Conservation (phyloP, 2,329 filamentous ascomycete species). For the Aspergillus thermomutatus region DNA sequence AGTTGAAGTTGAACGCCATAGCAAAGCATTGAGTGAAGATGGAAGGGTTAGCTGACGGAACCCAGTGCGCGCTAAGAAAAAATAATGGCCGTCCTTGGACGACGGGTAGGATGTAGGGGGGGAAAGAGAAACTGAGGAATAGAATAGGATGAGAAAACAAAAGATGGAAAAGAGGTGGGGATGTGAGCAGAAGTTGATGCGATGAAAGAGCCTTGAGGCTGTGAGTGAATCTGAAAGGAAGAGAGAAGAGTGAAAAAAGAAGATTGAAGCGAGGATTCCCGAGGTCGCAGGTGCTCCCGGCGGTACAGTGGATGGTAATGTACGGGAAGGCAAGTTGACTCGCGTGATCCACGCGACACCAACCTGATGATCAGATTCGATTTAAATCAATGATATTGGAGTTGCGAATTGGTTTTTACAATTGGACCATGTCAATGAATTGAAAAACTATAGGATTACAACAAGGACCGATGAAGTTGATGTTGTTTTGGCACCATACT, state of each 20-base stretch:
- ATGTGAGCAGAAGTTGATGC: conserved; percentile 17
- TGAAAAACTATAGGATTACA: not conserved
- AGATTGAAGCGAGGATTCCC: conserved; percentile 5
- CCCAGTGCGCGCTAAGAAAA: conserved; percentile 2
- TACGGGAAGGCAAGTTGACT: not conserved
- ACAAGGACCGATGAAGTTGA: not conserved
- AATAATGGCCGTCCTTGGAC: not conserved
- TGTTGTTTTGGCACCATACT: not conserved
- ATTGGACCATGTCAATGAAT: not conserved
- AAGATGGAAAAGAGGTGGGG: conserved; percentile 16
- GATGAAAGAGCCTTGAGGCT: conserved; percentile 13
- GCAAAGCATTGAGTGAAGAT: conserved; percentile 27
- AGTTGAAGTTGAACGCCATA: conserved; percentile 99
- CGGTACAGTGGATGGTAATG: not conserved
- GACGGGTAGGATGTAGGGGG: not conserved
- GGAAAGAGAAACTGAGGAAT: conserved; percentile 6
- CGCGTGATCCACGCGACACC: not conserved
- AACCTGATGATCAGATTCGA: not conserved
- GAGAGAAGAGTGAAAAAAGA: conserved; percentile 11
- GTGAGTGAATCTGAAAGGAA: not conserved
- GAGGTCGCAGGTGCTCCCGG: not conserved
- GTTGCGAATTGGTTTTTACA: not conserved
- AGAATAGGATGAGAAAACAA: conserved; percentile 2
- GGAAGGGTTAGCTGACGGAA: conserved; percentile 5
- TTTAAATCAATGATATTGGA: not conserved